phyloP scores from a whole-genome alignment of 345 rosid genomes.

The Iberis pinnata region DNA sequence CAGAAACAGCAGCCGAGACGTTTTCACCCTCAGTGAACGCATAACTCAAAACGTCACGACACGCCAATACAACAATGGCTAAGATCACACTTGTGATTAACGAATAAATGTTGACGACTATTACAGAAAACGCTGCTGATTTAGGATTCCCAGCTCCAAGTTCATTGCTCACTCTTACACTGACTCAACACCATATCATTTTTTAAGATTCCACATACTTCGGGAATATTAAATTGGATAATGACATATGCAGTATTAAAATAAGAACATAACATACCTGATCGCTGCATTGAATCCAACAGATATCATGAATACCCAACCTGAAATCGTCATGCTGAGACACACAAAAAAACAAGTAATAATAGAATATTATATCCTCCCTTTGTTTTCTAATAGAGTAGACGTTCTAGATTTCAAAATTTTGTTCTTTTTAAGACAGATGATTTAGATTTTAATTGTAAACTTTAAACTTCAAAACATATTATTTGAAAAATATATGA shows the following conservation, averaged over 20 bases:
- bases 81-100: constrained; percentile 36
- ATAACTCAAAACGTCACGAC: constrained; percentile 48
- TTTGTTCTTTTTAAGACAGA: too few relatives aligned
- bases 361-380: too few relatives aligned
- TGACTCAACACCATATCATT: constrained; percentile 14
- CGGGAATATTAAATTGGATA: neutral
- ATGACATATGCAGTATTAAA: neutral
- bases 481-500: too few relatives aligned
- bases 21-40: constrained; percentile 55
- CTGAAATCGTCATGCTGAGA: constrained; percentile 55
- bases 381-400: too few relatives aligned
- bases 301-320: constrained; percentile 65
- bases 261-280: constrained; percentile 29
- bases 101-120: constrained; percentile 38
- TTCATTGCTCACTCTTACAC: constrained; percentile 80
- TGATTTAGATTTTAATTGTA: neutral
- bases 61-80: constrained; percentile 30
- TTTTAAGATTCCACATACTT: too few relatives aligned
- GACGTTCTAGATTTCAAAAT: too few relatives aligned
- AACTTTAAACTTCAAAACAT: too few relatives aligned
- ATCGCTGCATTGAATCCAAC: constrained; percentile 73
- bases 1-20: constrained; percentile 61
- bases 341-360: neutral
- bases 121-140: constrained; percentile 59
- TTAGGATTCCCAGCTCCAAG: constrained; percentile 72